Evolutionary conservation across 495 filamentous ascomycete species (phyloP), one percentile per base, ranked within the genome.

Genomic region (Podospora didyma): DNA sequence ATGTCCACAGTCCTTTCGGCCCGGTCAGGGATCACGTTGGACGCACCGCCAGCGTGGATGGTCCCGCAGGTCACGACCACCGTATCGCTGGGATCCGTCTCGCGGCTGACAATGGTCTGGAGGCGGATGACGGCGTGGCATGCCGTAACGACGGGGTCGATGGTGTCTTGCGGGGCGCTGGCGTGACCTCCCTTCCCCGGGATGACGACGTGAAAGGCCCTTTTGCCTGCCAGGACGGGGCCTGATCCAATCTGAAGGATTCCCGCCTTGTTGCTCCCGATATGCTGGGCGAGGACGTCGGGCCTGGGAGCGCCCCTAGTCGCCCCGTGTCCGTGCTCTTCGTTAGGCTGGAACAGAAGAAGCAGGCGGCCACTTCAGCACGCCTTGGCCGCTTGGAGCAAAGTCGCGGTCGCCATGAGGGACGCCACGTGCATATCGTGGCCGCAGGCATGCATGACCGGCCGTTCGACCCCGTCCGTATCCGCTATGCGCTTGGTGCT

Each of bases 381-480:
- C 0, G 70, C 59, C 11, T 68, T 70, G 1, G 75, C 72, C 7
- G 58, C 47, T 22, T 66, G 52, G 16, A 87, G 64, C 0, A 80
- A 66, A 34, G 69, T 62, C 0, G 82, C 76, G 2, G 76, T 73
- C 2, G 74, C 82, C 42, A 87, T 67, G 14, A 87, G 67, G 16
- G 61, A 63, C 0, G 78, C 68, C 11, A 85, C 73, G 62, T 89
- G 84, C 59, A 82, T 78, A 58, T 89, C 86, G 56, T 89, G 85
- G 1, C 85, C 85, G 66, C 84, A 87, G 28, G 86, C 83, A 64
- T 87, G 85, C 84, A 86, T 86, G 1, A 85, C 82, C 0, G 81
- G 79, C 44, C 74, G 73, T 45, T 70, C 66, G 0, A 62, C 52
- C 2, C 83, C 83, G 20, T 79, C 67, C 5, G 57, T 57, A 58